Evolutionary conservation across 176 grass and related monocot species (phyloP).

Genomic region (Avena sativa): DNA sequence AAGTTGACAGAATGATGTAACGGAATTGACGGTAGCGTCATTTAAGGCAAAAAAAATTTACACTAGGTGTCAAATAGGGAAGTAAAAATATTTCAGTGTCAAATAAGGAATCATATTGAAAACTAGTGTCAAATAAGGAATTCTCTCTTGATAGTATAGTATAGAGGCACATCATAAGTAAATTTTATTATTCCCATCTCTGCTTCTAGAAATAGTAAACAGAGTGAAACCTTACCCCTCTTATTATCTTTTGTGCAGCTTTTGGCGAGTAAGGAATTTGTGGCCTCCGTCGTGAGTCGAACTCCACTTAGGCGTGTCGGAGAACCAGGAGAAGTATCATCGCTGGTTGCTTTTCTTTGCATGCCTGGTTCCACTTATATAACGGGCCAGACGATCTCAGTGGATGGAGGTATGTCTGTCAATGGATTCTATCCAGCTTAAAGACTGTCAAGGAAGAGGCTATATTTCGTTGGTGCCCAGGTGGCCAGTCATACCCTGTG

Average conservation of each 20-base stretch:
- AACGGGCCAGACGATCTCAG: slow-evolving; percentile 64
- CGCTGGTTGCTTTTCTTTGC: slow-evolving; percentile 76
- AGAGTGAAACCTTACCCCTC: background rate
- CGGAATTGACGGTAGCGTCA: too few species aligned
- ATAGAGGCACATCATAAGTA: slow-evolving; percentile 14
- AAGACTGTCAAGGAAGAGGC: slow-evolving; percentile 3
- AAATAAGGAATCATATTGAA: too few species aligned
- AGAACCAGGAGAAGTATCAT: slow-evolving; percentile 79
- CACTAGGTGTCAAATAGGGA: too few species aligned
- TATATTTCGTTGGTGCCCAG: background rate
- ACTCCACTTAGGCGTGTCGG: slow-evolving; percentile 71
- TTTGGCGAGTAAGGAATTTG: slow-evolving; percentile 55
- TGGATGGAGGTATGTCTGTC: slow-evolving; percentile 70
- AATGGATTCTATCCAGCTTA: slow-evolving; percentile 58
- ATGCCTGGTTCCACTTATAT: slow-evolving; percentile 70
- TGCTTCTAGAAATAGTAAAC: background rate
- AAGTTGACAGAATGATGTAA: too few species aligned
- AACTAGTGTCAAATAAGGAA: too few species aligned
- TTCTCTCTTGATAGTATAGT: too few species aligned
- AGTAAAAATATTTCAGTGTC: too few species aligned
- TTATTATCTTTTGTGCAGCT: slow-evolving; percentile 39
- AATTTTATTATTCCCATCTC: background rate
- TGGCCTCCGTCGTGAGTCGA: slow-evolving; percentile 39
- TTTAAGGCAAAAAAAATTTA: too few species aligned
- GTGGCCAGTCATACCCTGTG: slow-evolving; percentile 27